Percentiles rank a stretch among this genome's conserved stretches.
Conservation (phyloP, 2,329 filamentous ascomycete genomes). For the Trichoderma lentiforme region DNA sequence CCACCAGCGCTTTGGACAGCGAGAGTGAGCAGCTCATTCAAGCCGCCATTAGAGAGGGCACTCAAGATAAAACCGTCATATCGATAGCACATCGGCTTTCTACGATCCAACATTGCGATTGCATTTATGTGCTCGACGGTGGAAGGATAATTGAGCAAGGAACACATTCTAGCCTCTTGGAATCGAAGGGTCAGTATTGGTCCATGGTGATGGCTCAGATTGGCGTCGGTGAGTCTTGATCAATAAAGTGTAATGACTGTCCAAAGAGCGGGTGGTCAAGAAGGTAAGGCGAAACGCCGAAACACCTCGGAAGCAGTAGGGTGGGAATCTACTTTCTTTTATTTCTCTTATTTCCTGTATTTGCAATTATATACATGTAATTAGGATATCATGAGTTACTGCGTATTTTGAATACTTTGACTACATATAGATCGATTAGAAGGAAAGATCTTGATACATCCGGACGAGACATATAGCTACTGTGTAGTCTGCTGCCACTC, state of each 20-base stretch:
- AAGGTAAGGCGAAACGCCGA: background rate
- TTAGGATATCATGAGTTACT: background rate
- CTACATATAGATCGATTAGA: background rate
- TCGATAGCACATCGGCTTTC: slow-evolving; percentile 1
- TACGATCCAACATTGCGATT: background rate
- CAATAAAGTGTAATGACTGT: background rate
- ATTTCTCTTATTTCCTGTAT: background rate
- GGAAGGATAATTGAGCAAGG: background rate
- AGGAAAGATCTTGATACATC: background rate
- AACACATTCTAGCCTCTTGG: background rate
- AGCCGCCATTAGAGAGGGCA: background rate
- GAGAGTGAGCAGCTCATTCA: background rate
- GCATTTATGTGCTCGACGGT: background rate
- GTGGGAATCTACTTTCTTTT: background rate
- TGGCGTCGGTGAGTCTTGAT: background rate
- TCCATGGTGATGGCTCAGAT: background rate
- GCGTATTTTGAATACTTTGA: background rate
- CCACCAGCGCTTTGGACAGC: slow-evolving; percentile 5
- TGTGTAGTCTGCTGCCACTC: background rate
- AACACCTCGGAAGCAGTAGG: background rate
- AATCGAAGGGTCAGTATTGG: background rate
- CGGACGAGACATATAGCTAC: background rate
- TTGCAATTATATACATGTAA: background rate
- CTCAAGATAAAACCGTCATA: background rate
- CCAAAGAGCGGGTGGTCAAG: background rate